phyloP scores from a whole-genome alignment of 2,329 filamentous ascomycete genomes.

The Amauroascus verrucosus region DNA sequence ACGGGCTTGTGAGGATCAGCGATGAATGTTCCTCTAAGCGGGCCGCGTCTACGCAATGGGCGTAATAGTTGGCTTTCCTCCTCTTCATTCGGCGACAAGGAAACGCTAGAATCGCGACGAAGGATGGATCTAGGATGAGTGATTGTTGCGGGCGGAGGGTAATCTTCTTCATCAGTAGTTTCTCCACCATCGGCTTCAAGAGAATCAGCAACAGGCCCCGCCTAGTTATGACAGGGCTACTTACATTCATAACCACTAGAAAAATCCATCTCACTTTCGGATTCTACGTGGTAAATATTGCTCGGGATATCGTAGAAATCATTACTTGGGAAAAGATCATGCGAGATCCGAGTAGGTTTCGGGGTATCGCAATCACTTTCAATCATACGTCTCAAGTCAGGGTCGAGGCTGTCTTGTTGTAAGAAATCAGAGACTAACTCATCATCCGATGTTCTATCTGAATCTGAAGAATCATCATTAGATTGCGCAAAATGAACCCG shows the following conservation, averaged over 20 bases:
- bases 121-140: constrained; percentile 42
- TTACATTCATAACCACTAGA: constrained; percentile 52
- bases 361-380: constrained; percentile 48
- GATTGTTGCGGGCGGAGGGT: constrained; percentile 40
- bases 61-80: constrained; percentile 23
- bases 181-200: constrained; percentile 49
- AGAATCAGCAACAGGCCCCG: constrained; percentile 2
- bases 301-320: constrained; percentile 31
- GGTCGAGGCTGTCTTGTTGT: constrained; percentile 62
- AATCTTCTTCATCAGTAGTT: constrained; percentile 51
- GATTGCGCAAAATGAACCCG: constrained; percentile 64
- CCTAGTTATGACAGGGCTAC: constrained; percentile 21
- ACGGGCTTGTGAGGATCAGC: constrained; percentile 41
- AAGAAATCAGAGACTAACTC: constrained; percentile 72
- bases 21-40: constrained; percentile 40
- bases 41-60: constrained; percentile 34
- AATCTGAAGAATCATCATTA: constrained; percentile 53
- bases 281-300: constrained; percentile 38
- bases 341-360: constrained; percentile 2
- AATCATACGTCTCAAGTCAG: constrained; percentile 61
- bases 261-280: constrained; percentile 33
- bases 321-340: constrained; percentile 30
- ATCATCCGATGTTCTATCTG: constrained; percentile 41
- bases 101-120: constrained; percentile 39
- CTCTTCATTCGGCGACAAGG: constrained; percentile 36